Percentiles rank a stretch among this genome's conserved stretches.
Conservation (phyloP, 352 stramenopile genomes). For the Globisporangium sylvaticum region DNA sequence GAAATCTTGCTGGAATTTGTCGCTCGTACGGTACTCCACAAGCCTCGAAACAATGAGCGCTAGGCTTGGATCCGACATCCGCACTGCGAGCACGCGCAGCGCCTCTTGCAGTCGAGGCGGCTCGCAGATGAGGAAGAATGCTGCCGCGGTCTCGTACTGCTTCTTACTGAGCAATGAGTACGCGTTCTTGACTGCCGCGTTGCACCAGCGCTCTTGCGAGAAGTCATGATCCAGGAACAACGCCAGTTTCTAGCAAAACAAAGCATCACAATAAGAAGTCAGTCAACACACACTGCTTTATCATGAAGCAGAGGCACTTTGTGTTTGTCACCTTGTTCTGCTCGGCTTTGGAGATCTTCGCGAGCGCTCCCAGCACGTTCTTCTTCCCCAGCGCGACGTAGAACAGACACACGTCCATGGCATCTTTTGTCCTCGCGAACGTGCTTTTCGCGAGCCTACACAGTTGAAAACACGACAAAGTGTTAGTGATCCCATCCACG, state of each 20-base stretch:
- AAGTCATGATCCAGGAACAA: constrained; percentile 83
- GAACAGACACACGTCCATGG: constrained; percentile 68
- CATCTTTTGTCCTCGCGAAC: constrained; percentile 62
- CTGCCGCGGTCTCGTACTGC: constrained; percentile 84
- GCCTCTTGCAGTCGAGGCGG: constrained; percentile 91
- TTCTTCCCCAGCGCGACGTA: constrained; percentile 81
- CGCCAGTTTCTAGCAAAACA: constrained; percentile 45
- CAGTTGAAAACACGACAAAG: not conserved
- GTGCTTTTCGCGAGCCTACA: constrained; percentile 62
- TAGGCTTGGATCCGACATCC: constrained; percentile 85
- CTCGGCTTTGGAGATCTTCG: constrained; percentile 70
- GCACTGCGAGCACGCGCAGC: constrained; percentile 84
- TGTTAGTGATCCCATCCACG: not conserved
- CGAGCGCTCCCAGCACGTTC: constrained; percentile 67
- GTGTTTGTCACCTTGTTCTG: constrained; percentile 62
- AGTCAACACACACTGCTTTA: constrained; percentile 4
- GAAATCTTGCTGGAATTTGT: constrained; percentile 54
- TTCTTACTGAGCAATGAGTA: constrained; percentile 94
- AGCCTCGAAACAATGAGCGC: constrained; percentile 89
- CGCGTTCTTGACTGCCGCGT: constrained; percentile 92
- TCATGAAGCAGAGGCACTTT: not conserved
- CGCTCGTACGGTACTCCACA: constrained; percentile 68
- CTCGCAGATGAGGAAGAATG: constrained; percentile 92
- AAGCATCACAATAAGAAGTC: not conserved
- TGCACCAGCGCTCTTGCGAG: constrained; percentile 71